Evolutionary conservation across 2,329 filamentous ascomycete genomes (phyloP), one percentile per base, ranked within the genome.

Genomic region (Fusarium buharicum): DNA sequence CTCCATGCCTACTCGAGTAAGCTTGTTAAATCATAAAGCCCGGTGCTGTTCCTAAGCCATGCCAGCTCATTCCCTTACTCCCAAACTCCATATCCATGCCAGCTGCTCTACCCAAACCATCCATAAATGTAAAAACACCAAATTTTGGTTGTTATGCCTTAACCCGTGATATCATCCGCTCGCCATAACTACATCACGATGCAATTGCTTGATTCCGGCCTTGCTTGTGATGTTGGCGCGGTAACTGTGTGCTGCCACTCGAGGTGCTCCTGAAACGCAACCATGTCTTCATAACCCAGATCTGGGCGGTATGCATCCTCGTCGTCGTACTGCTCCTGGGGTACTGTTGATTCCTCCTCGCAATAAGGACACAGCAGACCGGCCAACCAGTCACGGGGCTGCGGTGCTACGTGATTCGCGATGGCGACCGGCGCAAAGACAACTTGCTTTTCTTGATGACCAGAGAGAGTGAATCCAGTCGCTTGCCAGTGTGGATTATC

Each of bases 401-500:
- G 71, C 3, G 84, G 84, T 28, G 81, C 76, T 24, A 83, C 73
- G 69, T 87, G 85, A 71, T 85, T 87, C 28, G 84, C 84, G 39
- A 87, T 81, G 30, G 82, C 84, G 20, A 86, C 72, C 3, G 84
- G 83, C 37, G 84, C 81, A 65, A 85, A 86, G 1, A 87, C 77
- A 27, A 87, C 72, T 17, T 76, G 78, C 72, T 85, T 86, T 50
- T 80, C 76, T 50, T 77, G 75, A 10, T 76, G 74, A 4, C 68
- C 74, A n/a, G 77, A 77, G 13, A 73, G 55, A 2, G 76, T 74
- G 31, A 78, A 75, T 0, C 78, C 82, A 1, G 75, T 78, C 10
- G 84, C 82, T 64, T 84, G 82, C 84, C 84, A 87, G 61, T 81
- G 78, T 4, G 79, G 76, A 33, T 69, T 70, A 30, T 71, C 69